phyloP scores from a whole-genome alignment of 2,329 filamentous ascomycete genomes.

The Xylariaceae sp. region DNA sequence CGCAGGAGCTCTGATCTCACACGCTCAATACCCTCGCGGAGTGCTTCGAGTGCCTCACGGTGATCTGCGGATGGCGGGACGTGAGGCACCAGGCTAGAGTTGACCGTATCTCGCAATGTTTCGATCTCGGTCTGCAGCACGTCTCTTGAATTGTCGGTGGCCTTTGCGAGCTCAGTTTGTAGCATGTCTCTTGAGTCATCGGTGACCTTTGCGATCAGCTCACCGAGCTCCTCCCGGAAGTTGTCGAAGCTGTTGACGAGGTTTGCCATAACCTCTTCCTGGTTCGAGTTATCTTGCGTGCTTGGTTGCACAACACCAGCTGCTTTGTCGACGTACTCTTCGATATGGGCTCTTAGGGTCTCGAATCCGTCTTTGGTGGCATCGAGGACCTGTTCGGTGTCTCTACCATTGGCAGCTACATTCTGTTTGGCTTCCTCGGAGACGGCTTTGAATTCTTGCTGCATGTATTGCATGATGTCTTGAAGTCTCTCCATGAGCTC shows the following conservation, averaged over 20 bases:
- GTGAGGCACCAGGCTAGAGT: slow-evolving; percentile 61
- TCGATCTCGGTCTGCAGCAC: slow-evolving; percentile 80
- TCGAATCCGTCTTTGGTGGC: slow-evolving; percentile 79
- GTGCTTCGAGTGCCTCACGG: slow-evolving; percentile 66
- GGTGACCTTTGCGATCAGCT: slow-evolving; percentile 48
- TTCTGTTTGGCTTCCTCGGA: slow-evolving; percentile 70
- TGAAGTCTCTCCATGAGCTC: slow-evolving; percentile 54
- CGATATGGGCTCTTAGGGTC: slow-evolving; percentile 73
- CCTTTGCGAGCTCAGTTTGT: slow-evolving; percentile 60
- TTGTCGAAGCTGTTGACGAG: slow-evolving; percentile 62
- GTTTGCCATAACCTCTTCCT: slow-evolving; percentile 73
- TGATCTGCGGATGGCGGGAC: slow-evolving; percentile 40
- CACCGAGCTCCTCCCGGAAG: slow-evolving; percentile 63
- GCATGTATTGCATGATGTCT: slow-evolving; percentile 61
- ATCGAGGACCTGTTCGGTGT: slow-evolving; percentile 85
- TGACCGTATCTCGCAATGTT: slow-evolving; percentile 72
- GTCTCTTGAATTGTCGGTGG: slow-evolving; percentile 52
- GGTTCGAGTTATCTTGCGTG: slow-evolving; percentile 46
- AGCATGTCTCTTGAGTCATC: slow-evolving; percentile 62
- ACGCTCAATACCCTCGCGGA: slow-evolving; percentile 68
- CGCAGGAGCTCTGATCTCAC: slow-evolving; percentile 72
- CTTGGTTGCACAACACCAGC: slow-evolving; percentile 39
- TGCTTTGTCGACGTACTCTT: slow-evolving; percentile 72
- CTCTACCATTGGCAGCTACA: slow-evolving; percentile 70
- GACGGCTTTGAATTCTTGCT: slow-evolving; percentile 54